phyloP scores from a whole-genome alignment of 805 yeast genomes.

The Candida insectorum region DNA sequence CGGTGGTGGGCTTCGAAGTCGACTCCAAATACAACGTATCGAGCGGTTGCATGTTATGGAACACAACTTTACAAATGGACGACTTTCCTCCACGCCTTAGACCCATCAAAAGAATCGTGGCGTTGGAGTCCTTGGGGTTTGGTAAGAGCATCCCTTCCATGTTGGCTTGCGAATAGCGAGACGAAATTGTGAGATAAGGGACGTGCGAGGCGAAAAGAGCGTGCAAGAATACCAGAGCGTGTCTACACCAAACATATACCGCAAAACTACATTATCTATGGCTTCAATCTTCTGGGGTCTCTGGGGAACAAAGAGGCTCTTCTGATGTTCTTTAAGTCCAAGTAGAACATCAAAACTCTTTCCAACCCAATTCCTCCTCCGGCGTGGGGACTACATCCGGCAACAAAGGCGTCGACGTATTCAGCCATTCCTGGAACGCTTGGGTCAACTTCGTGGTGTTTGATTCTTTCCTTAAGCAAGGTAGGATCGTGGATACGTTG shows the following conservation, averaged over 20 bases:
- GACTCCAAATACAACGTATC: constrained; percentile 89
- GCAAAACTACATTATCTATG: constrained; percentile 52
- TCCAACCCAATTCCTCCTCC: constrained; percentile 99
- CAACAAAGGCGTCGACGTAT: constrained; percentile 87
- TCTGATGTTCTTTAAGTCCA: constrained; percentile 95
- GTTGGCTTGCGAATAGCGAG: not conserved
- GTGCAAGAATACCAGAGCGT: no score
- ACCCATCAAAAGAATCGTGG: constrained; percentile 87
- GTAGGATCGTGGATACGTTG: constrained; percentile 97
- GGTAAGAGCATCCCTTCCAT: constrained; percentile 20
- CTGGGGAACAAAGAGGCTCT: constrained; percentile 99
- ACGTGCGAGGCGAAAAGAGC: no score
- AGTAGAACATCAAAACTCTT: constrained; percentile 97
- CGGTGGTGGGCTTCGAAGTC: constrained; percentile 85
- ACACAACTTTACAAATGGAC: constrained; percentile 91
- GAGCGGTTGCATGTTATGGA: constrained; percentile 93
- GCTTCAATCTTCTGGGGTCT: constrained; percentile 92
- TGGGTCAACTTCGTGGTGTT: constrained; percentile 78
- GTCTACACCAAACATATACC: no score
- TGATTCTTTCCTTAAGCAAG: constrained; percentile 77
- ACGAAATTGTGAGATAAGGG: not conserved
- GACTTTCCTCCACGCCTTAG: constrained; percentile 89
- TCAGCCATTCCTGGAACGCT: constrained; percentile 79
- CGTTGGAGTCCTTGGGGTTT: constrained; percentile 52
- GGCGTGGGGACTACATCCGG: constrained; percentile 98